Percentiles rank a stretch among this genome's conserved stretches.
Evolutionary conservation across 768 basidiomycete species (phyloP).

Genomic region (Sporobolomyces phaffii): DNA sequence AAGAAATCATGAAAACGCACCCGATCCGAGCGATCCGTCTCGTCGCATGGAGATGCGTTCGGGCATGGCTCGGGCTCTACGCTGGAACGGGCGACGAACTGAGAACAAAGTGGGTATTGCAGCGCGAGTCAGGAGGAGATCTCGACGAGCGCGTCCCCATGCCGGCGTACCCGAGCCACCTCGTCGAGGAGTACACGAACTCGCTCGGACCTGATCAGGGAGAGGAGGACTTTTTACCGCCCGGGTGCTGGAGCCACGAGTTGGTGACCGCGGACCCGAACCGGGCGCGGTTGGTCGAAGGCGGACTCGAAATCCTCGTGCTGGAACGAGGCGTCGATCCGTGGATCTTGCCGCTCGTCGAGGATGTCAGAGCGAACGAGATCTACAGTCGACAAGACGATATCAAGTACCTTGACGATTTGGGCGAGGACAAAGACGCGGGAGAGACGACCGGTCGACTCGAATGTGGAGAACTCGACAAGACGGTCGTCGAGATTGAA

Average conservation of each 20-base stretch:
- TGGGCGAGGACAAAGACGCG: slow-evolving; percentile 31
- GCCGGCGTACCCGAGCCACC: slow-evolving; percentile 66
- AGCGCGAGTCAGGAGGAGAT: slow-evolving; percentile 32
- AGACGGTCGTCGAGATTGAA: slow-evolving; percentile 58
- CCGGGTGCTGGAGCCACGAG: slow-evolving; percentile 52
- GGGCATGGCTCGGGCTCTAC: slow-evolving; percentile 37
- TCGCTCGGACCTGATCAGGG: slow-evolving; percentile 72
- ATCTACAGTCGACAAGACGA: slow-evolving; percentile 49
- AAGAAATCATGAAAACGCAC: slow-evolving; percentile 34
- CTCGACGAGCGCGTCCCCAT: slow-evolving; percentile 38
- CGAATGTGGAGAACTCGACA: slow-evolving; percentile 48
- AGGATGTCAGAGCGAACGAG: slow-evolving; percentile 58
- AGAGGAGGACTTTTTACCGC: slow-evolving; percentile 55
- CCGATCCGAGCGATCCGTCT: slow-evolving; percentile 39
- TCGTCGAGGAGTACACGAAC: slow-evolving; percentile 69
- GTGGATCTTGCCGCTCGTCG: slow-evolving; percentile 72
- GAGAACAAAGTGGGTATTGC: slow-evolving; percentile 44
- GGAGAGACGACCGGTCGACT: slow-evolving; percentile 52
- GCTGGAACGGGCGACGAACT: slow-evolving; percentile 39
- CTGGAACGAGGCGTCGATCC: slow-evolving; percentile 56
- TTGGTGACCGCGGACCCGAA: not conserved
- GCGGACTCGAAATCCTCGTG: slow-evolving; percentile 59
- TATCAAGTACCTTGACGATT: not conserved
- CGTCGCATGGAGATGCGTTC: slow-evolving; percentile 38
- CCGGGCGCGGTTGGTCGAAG: slow-evolving; percentile 47